phyloP scores from a whole-genome alignment of 352 stramenopile species.

The Phytophthora megakarya region DNA sequence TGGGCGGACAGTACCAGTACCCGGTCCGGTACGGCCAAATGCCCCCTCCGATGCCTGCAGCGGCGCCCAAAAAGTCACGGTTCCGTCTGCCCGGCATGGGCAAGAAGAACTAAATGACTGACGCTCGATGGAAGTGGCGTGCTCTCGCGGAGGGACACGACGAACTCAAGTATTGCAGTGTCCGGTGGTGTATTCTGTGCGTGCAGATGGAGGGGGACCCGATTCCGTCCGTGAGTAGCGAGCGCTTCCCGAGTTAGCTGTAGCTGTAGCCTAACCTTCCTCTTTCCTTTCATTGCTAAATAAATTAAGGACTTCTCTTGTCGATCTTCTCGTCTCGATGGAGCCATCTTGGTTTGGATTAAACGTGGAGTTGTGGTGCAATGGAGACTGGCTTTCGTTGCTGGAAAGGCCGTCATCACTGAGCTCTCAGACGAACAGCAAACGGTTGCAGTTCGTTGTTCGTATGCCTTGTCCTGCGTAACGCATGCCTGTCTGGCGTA shows the following conservation, averaged over 20 bases:
- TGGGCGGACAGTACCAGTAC: slow-evolving; percentile 61
- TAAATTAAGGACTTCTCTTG: slow-evolving; percentile 50
- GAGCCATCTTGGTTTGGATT: slow-evolving; percentile 8
- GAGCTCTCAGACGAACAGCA: too few relatives aligned
- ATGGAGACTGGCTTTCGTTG: slow-evolving; percentile 17
- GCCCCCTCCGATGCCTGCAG: slow-evolving; percentile 56
- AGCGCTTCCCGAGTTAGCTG: slow-evolving; percentile 24
- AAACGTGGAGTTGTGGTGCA: slow-evolving; percentile 8
- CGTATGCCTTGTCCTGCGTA: too few relatives aligned
- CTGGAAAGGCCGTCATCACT: slow-evolving; percentile 27
- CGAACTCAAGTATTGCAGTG: slow-evolving; percentile 22
- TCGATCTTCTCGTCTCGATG: background rate
- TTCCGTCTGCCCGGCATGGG: slow-evolving; percentile 70
- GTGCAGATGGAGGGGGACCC: slow-evolving; percentile 12
- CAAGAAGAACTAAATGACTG: slow-evolving; percentile 76
- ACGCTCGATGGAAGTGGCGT: slow-evolving; percentile 19
- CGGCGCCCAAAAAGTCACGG: slow-evolving; percentile 67
- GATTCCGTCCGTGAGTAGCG: slow-evolving; percentile 15
- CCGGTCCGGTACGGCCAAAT: slow-evolving; percentile 55
- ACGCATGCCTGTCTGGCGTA: background rate
- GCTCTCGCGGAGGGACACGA: slow-evolving; percentile 17
- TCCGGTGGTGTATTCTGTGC: slow-evolving; percentile 34
- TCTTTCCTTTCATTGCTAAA: slow-evolving; percentile 42
- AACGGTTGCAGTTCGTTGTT: slow-evolving; percentile 17
- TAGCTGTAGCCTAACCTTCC: slow-evolving; percentile 36